Evolutionary conservation across 2,329 filamentous ascomycete species (phyloP), one percentile per base, ranked within the genome.

Genomic region (Aspergillus hortae): DNA sequence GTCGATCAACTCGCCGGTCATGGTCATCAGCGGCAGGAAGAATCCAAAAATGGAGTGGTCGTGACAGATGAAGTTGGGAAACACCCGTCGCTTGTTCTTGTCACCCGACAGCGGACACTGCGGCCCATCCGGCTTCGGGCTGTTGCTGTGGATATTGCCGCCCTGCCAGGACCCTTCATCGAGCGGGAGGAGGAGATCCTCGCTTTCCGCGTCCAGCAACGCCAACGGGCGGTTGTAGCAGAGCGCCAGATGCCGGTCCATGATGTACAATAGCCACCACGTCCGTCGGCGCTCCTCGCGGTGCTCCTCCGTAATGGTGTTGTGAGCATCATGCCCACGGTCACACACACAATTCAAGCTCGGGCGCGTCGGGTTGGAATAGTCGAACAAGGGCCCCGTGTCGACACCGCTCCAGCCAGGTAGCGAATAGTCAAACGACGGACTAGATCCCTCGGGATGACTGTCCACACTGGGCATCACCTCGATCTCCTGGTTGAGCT

Each of bases 211-310:
- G 66, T 96, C 92, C 44, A 95, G 83, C 36, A 96, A 79, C 64
- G 90, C 92, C 12, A 96, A 78, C 1, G 92, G 92, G 44, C 90
- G 83, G 68, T 96, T 96, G 73, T 95, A 96, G 78, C 91, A 96
- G 9, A 96, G 76, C 0, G 91, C 90, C 38, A 96, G 76, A 72
- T 96, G 92, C 36, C 92, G 85, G 70, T 96, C 92, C 55, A 95
- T 89, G 41, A 89, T 90, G 74, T 95, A 96, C 46, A 94, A 78
- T 7, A 96, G 81, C 92, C 92, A 96, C 92, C 92, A 96, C 53
- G 92, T 89, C 32, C 92, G 84, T 51, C 92, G 84, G 44, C 92
- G 81, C 70, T 96, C 92, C 73, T 96, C 92, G 48, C 90, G 83
- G 66, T 94, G 89, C 67, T 96, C 92, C 62, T 95, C 90, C 0